These are phyloP conservation scores for Exsudoporus frostii DNA, from an alignment of 768 basidiomycete genomes.

Conservation along the genomic window DNA sequence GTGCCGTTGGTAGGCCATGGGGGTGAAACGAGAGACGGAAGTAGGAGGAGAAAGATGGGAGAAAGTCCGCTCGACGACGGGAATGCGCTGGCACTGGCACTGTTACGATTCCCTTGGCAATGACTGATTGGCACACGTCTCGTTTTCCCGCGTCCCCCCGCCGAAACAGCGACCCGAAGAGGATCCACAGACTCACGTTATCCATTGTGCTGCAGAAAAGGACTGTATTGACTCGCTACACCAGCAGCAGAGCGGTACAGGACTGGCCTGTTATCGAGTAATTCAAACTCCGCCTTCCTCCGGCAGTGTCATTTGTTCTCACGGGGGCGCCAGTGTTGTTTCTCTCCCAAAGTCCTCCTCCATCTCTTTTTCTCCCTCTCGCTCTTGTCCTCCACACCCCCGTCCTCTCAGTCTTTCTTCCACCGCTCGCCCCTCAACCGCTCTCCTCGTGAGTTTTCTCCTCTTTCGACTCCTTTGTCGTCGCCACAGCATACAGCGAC, in stretches of 20 bases:
- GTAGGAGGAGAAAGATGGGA: neutral
- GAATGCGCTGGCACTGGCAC: too few relatives aligned
- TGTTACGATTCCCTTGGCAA: conserved; percentile 8
- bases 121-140: neutral
- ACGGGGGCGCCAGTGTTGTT: conserved; percentile 45
- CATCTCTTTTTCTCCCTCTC: conserved; percentile 29
- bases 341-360: conserved; percentile 36
- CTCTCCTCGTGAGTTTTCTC: conserved; percentile 25
- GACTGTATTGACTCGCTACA: neutral
- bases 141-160: neutral
- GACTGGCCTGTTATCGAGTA: too few relatives aligned
- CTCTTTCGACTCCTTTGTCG: neutral
- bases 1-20: conserved; percentile 55
- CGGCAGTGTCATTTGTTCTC: conserved; percentile 28
- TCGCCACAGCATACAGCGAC: conserved; percentile 12
- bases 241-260: neutral
- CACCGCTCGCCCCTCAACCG: conserved; percentile 3
- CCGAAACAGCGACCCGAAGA: neutral
- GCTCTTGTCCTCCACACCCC: conserved; percentile 26
- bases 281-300: conserved; percentile 46
- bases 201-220: too few relatives aligned
- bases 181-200: neutral
- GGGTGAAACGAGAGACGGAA: neutral
- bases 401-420: conserved; percentile 19
- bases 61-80: conserved; percentile 19